phyloP scores from a whole-genome alignment of 1,284 basidiomycete species.

The Naganishia sp. region DNA sequence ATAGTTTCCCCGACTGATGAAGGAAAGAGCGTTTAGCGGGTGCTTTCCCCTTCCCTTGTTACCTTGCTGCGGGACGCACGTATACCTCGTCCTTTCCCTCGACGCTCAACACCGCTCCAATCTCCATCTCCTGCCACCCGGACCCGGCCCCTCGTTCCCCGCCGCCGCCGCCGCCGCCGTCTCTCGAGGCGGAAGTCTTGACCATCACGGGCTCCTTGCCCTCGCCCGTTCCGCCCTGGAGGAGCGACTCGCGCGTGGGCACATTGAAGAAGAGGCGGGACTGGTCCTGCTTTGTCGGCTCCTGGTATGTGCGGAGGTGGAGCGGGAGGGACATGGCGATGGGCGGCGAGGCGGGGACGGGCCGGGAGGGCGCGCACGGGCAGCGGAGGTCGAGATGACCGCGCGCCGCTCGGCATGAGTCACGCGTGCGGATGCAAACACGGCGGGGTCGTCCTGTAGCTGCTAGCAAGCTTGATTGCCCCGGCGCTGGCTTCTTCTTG shows the following conservation, averaged over 20 bases:
- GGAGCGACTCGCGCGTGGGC: constrained; percentile 54
- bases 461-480: too few species aligned
- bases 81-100: constrained; percentile 87
- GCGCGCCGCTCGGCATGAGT: constrained; percentile 3
- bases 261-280: constrained; percentile 81
- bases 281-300: constrained; percentile 81
- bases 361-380: too few species aligned
- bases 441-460: background rate
- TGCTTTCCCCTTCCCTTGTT: background rate
- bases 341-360: background rate
- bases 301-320: constrained; percentile 83
- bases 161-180: constrained; percentile 12
- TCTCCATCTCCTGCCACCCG: constrained; percentile 68
- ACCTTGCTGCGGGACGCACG: constrained; percentile 61
- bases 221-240: constrained; percentile 29
- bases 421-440: constrained; percentile 7
- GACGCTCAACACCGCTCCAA: constrained; percentile 83
- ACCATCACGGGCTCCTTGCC: constrained; percentile 18
- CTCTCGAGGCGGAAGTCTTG: constrained; percentile 23
- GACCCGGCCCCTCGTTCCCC: constrained; percentile 4
- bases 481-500: too few species aligned
- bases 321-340: constrained; percentile 56
- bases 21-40: background rate
- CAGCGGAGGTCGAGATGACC: background rate
- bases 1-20: constrained; percentile 79